Evolutionary conservation across 768 basidiomycete species (phyloP).

Genomic region (Pleurotus sapidus): DNA sequence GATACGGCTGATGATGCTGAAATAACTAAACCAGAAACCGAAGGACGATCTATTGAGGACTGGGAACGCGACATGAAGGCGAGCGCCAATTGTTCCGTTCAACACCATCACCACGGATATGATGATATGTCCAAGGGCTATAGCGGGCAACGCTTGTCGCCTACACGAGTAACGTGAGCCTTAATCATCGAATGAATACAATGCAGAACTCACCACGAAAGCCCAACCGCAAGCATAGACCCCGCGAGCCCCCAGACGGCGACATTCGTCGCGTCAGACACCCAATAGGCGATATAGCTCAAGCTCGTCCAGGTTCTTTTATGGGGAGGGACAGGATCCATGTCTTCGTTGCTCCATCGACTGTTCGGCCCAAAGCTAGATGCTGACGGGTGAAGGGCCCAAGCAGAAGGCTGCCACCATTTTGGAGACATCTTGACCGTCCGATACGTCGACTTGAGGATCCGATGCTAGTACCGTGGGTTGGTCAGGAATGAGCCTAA

Average conservation of each 20-base stretch:
- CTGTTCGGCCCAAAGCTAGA: conserved; percentile 56
- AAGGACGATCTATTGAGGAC: conserved; percentile 83
- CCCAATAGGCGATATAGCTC: conserved; percentile 66
- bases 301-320: conserved; percentile 65
- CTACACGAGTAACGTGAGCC: conserved; percentile 22
- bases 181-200: neutral
- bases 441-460: too few relatives aligned
- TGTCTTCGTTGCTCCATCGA: conserved; percentile 71
- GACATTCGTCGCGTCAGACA: conserved; percentile 47
- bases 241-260: conserved; percentile 63
- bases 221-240: conserved; percentile 71
- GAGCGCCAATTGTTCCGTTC: conserved; percentile 77
- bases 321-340: conserved; percentile 68
- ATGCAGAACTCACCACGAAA: conserved; percentile 53
- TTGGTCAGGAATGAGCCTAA: too few relatives aligned
- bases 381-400: conserved; percentile 50
- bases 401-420: conserved; percentile 29
- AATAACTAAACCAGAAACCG: conserved; percentile 90
- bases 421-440: neutral
- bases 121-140: conserved; percentile 69
- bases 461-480: too few relatives aligned
- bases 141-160: conserved; percentile 66
- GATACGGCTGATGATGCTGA: conserved; percentile 74
- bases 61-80: conserved; percentile 72
- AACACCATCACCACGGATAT: conserved; percentile 73